A percentile compares a stretch with the other conserved stretches of the same genome.
phyloP scores from a whole-genome alignment of 345 rosid species.

The Syzygium grande region DNA sequence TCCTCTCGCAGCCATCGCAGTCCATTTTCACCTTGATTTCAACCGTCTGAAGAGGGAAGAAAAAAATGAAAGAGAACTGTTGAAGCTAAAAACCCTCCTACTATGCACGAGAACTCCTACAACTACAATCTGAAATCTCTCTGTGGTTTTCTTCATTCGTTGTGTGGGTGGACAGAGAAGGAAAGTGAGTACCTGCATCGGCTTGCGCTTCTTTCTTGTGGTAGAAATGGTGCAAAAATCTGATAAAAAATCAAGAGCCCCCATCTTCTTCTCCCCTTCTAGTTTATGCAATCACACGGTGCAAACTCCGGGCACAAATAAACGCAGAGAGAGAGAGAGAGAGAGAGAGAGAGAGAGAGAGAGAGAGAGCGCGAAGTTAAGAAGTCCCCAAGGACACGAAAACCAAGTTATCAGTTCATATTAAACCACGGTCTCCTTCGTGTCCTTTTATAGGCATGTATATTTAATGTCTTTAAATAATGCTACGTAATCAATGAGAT shows the following conservation, averaged over 20 bases:
- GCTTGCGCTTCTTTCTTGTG: slow-evolving; percentile 22
- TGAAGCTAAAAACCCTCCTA: background rate
- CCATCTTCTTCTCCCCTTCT: slow-evolving; percentile 15
- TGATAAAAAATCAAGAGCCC: slow-evolving; percentile 25
- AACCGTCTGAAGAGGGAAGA: slow-evolving; percentile 24
- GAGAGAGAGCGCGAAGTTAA: background rate
- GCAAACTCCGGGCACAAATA: background rate
- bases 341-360: background rate
- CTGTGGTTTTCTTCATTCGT: background rate
- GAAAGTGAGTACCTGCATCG: slow-evolving; percentile 24
- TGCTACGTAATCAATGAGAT: background rate
- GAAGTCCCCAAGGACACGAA: background rate
- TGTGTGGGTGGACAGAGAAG: background rate
- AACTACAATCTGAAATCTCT: no score
- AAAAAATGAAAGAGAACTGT: background rate
- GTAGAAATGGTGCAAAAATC: slow-evolving; percentile 12
- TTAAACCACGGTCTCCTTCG: background rate
- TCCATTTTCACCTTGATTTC: slow-evolving; percentile 55
- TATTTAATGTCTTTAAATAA: background rate
- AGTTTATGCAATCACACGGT: background rate
- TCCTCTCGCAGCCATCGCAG: slow-evolving; percentile 49
- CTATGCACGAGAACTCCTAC: background rate
- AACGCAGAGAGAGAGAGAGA: background rate
- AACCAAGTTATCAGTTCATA: background rate
- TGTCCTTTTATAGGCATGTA: background rate